Evolutionary conservation across 257 asterid species (phyloP).

Genomic region (Solanum sejunctum): DNA sequence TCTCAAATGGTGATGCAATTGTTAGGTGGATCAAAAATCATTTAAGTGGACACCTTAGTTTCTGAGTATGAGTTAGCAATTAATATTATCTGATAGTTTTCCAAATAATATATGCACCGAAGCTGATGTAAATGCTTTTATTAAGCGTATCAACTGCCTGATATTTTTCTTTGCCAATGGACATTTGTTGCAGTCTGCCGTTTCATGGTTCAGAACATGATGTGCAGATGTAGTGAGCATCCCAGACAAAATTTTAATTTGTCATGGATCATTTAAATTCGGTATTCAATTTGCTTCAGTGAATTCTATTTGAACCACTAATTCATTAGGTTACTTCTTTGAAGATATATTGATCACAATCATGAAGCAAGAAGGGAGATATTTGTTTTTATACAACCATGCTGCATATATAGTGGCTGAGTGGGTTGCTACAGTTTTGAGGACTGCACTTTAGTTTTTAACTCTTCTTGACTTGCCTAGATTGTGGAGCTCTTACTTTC

Average conservation of each 20-base stretch:
- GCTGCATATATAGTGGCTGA: background rate
- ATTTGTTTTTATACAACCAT: background rate
- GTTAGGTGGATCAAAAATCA: constrained; percentile 55
- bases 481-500: background rate
- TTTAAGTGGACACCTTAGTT: constrained; percentile 12
- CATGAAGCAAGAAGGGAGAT: background rate
- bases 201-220: background rate
- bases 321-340: background rate
- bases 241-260: background rate
- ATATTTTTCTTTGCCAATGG: background rate
- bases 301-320: background rate
- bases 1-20: constrained; percentile 61
- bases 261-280: background rate
- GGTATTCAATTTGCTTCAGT: background rate
- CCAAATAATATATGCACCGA: background rate
- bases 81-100: background rate
- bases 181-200: background rate
- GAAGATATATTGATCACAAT: background rate
- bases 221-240: background rate
- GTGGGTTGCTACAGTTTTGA: background rate
- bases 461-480: background rate
- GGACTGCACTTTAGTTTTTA: background rate
- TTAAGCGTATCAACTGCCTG: background rate
- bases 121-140: background rate
- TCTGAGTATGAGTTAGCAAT: background rate